A percentile compares a stretch with the other conserved stretches of the same genome.
Conservation (phyloP, 345 rosid species). For the Heritiera littoralis region DNA sequence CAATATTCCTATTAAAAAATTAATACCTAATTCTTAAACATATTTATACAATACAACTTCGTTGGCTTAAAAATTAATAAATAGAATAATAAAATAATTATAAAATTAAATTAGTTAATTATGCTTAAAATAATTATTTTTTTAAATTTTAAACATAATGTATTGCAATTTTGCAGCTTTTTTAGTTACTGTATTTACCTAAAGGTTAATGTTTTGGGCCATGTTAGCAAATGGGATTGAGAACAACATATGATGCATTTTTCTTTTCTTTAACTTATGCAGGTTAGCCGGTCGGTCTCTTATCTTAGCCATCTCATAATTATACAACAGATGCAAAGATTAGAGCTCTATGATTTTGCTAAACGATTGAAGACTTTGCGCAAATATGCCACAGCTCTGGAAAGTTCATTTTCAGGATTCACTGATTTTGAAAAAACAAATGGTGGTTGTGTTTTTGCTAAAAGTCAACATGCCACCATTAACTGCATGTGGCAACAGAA, state of each 20-base stretch:
- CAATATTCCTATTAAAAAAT: no score
- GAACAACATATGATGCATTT: background rate
- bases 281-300: constrained; percentile 69
- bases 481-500: constrained; percentile 82
- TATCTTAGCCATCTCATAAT: constrained; percentile 78
- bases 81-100: no score
- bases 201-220: background rate
- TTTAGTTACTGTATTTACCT: background rate
- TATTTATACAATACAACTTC: no score
- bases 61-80: no score
- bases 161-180: background rate
- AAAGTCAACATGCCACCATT: constrained; percentile 50
- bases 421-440: constrained; percentile 25
- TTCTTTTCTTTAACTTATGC: constrained; percentile 30
- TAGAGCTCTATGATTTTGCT: constrained; percentile 53
- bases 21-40: no score
- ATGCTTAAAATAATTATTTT: no score
- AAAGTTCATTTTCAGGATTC: constrained; percentile 40
- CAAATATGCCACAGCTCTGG: constrained; percentile 43
- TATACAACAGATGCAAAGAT: constrained; percentile 75
- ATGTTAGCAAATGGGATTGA: background rate
- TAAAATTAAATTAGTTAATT: no score
- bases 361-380: constrained; percentile 49
- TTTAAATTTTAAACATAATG: no score
- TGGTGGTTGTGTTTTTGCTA: constrained; percentile 42